phyloP scores from a whole-genome alignment of 2,329 filamentous ascomycete species.

The Aureobasidium mangrovei region DNA sequence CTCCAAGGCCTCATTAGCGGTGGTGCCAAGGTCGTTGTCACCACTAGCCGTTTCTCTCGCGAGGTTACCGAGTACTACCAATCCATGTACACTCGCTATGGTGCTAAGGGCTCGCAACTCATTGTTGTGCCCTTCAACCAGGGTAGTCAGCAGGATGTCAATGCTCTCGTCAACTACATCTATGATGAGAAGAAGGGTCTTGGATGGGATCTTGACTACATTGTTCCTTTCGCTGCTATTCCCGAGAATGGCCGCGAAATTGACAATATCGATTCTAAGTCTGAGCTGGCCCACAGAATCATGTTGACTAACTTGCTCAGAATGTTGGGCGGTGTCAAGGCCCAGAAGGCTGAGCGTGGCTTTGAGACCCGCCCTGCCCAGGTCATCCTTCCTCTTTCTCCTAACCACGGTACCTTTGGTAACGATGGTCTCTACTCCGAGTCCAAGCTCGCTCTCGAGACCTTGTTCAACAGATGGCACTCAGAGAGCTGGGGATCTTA shows the following conservation, averaged over 20 bases:
- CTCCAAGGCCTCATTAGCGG: constrained; percentile 92
- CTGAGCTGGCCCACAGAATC: constrained; percentile 94
- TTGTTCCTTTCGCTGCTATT: constrained; percentile 94
- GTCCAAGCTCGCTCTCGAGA: constrained; percentile 94
- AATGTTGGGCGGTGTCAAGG: constrained; percentile 81
- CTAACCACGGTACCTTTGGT: constrained; percentile 97
- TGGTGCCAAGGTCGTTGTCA: constrained; percentile 93
- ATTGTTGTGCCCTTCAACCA: constrained; percentile 99
- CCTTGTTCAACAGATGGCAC: constrained; percentile 96
- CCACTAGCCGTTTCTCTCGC: constrained; percentile 90
- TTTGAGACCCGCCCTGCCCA: constrained; percentile 95
- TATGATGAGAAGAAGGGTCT: constrained; percentile 94
- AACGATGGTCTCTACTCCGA: constrained; percentile 97
- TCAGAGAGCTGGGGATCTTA: constrained; percentile 96
- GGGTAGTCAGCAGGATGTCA: constrained; percentile 95
- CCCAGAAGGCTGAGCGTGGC: constrained; percentile 75
- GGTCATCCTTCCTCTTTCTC: constrained; percentile 89
- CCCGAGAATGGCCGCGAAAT: constrained; percentile 97
- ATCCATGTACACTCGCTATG: constrained; percentile 92
- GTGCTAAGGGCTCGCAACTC: constrained; percentile 87
- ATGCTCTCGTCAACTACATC: constrained; percentile 89
- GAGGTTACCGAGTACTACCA: constrained; percentile 99
- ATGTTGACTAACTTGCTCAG: constrained; percentile 97
- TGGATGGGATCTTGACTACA: constrained; percentile 94
- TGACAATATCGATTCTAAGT: constrained; percentile 92